Evolutionary conservation across 2,329 filamentous ascomycete genomes (phyloP).

Genomic region (Coccinonectria pachysandricola): DNA sequence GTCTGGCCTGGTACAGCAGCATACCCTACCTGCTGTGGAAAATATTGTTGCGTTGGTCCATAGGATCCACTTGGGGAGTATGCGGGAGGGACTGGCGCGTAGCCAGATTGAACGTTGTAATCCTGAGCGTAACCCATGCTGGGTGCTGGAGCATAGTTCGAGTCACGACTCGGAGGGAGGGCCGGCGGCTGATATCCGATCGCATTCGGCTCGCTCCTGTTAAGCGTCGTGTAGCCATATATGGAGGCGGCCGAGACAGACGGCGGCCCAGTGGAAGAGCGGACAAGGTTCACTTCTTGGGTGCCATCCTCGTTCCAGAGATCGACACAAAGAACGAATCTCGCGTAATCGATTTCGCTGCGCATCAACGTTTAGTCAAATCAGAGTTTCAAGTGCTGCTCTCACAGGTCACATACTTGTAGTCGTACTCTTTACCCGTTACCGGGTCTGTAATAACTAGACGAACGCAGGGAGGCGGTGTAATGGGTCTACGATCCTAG

Average conservation of each 20-base stretch:
- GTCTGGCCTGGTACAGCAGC: slow-evolving; percentile 17
- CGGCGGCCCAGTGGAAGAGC: slow-evolving; percentile 54
- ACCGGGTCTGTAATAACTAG: slow-evolving; percentile 65
- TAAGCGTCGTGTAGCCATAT: slow-evolving; percentile 55
- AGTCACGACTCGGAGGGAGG: slow-evolving; percentile 29
- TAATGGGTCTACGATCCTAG: slow-evolving; percentile 89
- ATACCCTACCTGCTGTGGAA: slow-evolving; percentile 24
- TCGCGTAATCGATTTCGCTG: slow-evolving; percentile 29
- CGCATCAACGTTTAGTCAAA: background rate
- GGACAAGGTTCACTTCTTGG: slow-evolving; percentile 56
- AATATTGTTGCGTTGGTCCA: slow-evolving; percentile 28
- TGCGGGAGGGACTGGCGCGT: slow-evolving; percentile 12
- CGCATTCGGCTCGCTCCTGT: slow-evolving; percentile 23
- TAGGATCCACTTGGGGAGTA: slow-evolving; percentile 25
- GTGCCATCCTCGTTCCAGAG: slow-evolving; percentile 56
- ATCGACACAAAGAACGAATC: slow-evolving; percentile 53
- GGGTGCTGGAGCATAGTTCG: slow-evolving; percentile 20
- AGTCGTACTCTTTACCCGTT: slow-evolving; percentile 73
- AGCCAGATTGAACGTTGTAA: slow-evolving; percentile 2
- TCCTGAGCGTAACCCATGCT: slow-evolving; percentile 19
- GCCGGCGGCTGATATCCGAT: slow-evolving; percentile 25
- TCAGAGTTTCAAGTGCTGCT: too few relatives aligned
- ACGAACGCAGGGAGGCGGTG: slow-evolving; percentile 83
- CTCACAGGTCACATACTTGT: slow-evolving; percentile 57
- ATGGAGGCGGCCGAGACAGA: slow-evolving; percentile 75